These are phyloP conservation scores for Potentilla sterilis DNA, from an alignment of 306 rosid species.

Conservation along the genomic window DNA sequence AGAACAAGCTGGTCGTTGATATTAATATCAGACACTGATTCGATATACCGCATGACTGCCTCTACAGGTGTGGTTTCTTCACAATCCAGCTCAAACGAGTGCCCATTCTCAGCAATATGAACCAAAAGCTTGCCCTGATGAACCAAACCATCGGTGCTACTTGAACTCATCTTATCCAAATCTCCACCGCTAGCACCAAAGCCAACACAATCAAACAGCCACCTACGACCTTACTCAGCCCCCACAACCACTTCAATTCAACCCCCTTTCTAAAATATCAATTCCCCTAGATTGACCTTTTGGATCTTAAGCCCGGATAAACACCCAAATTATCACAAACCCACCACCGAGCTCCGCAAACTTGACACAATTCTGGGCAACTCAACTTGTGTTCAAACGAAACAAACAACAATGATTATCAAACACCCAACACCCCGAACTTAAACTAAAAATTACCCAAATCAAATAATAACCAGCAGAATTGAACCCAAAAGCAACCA, in stretches of 20 bases:
- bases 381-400: not conserved
- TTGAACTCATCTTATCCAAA: constrained; percentile 67
- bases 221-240: constrained; percentile 14
- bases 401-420: not conserved
- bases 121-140: constrained; percentile 65
- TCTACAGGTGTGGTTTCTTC: constrained; percentile 66
- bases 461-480: constrained; percentile 22
- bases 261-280: not conserved
- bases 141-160: constrained; percentile 43
- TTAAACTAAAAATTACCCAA: constrained; percentile 21
- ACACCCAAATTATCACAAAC: constrained; percentile 21
- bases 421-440: constrained; percentile 24
- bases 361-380: constrained; percentile 22
- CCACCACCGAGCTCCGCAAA: constrained; percentile 23
- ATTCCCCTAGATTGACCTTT: not conserved
- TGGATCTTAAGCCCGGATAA: constrained; percentile 15
- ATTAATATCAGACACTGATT: constrained; percentile 49
- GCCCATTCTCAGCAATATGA: constrained; percentile 93
- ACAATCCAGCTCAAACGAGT: constrained; percentile 65
- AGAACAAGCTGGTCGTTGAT: constrained; percentile 79
- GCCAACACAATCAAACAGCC: constrained; percentile 28
- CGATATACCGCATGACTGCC: constrained; percentile 64
- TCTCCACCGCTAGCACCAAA: constrained; percentile 30
- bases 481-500: constrained; percentile 19
- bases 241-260: constrained; percentile 25